Evolutionary conservation across 345 rosid genomes (phyloP).

Genomic region (Boechera retrofracta): DNA sequence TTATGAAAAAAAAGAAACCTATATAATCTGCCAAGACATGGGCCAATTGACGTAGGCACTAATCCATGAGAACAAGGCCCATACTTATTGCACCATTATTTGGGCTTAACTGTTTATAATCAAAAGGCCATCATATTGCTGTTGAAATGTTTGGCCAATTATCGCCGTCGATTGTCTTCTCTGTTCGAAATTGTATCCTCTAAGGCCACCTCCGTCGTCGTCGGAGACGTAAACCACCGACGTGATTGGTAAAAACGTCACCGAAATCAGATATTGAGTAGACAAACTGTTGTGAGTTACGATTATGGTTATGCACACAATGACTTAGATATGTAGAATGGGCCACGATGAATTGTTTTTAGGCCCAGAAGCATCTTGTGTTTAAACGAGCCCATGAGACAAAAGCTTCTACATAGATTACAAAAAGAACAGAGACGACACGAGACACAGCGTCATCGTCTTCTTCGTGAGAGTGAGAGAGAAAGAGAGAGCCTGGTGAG

Average conservation of each 20-base stretch:
- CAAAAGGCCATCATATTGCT: not conserved
- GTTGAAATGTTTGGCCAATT: not conserved
- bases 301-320: too few relatives aligned
- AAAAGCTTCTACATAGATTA: too few relatives aligned
- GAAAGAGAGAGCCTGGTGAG: too few relatives aligned
- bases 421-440: too few relatives aligned
- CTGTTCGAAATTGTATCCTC: not conserved
- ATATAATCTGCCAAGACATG: not conserved
- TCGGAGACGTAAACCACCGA: slow-evolving; percentile 3
- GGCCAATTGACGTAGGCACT: not conserved
- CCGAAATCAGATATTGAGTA: not conserved
- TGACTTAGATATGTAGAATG: too few relatives aligned
- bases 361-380: too few relatives aligned
- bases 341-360: too few relatives aligned
- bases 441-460: too few relatives aligned
- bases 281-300: too few relatives aligned
- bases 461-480: too few relatives aligned
- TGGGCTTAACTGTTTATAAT: not conserved
- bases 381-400: too few relatives aligned
- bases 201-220: not conserved
- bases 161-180: not conserved
- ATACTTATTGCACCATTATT: not conserved
- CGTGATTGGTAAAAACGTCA: not conserved
- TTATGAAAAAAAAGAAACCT: not conserved
- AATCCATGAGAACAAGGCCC: not conserved